phyloP scores from a whole-genome alignment of 441 rosid genomes.

The Lepidium campestre region DNA sequence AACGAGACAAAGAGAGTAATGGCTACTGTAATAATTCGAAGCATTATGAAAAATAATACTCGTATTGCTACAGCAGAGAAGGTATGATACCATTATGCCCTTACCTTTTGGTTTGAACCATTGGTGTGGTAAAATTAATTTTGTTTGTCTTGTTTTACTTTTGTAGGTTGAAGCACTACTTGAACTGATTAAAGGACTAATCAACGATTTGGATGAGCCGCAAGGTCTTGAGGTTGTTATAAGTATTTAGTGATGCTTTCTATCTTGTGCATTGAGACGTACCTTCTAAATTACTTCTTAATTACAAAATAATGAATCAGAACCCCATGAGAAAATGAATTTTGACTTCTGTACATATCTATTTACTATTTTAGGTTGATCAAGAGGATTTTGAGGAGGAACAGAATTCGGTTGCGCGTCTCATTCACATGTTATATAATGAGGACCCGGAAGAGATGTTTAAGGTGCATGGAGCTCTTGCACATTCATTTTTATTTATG shows the following conservation, averaged over 20 bases:
- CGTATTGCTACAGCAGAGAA: conserved; percentile 71
- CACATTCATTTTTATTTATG: conserved; percentile 1
- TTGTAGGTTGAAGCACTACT: conserved; percentile 85
- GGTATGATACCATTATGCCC: conserved; percentile 33
- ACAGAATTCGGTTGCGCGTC: conserved; percentile 95
- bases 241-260: conserved; percentile 11
- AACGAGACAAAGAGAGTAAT: conserved; percentile 81
- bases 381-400: conserved; percentile 96
- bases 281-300: conserved; percentile 1
- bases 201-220: conserved; percentile 76
- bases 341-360: background rate
- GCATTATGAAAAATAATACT: conserved; percentile 91
- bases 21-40: conserved; percentile 91
- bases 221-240: conserved; percentile 56
- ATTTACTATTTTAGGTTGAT: conserved; percentile 50
- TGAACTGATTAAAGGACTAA: conserved; percentile 85
- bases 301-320: background rate
- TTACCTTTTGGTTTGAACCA: conserved; percentile 6
- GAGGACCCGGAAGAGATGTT: conserved; percentile 95
- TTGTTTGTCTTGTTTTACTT: background rate
- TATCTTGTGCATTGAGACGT: background rate
- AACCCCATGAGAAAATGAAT: conserved; percentile 1
- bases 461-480: conserved; percentile 53
- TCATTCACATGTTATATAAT: conserved; percentile 81
- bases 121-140: conserved; percentile 12